A percentile compares a stretch with the other conserved stretches of the same genome.
phyloP scores from a whole-genome alignment of 1,139 yeast species.

The Lizanozyma gosingica region DNA sequence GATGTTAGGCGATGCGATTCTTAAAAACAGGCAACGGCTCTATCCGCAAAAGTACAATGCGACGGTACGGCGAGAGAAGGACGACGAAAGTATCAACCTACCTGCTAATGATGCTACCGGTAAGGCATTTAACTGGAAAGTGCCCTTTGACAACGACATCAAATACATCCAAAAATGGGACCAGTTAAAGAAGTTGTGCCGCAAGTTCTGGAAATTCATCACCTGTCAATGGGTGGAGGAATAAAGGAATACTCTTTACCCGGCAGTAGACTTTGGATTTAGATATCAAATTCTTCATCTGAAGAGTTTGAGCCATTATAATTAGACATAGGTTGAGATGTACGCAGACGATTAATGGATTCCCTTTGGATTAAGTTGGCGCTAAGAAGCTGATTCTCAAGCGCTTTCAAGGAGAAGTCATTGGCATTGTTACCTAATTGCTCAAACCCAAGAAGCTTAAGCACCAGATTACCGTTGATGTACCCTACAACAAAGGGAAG shows the following conservation, averaged over 20 bases:
- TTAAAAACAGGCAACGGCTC: constrained; percentile 4
- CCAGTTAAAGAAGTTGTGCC: background rate
- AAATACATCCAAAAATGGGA: background rate
- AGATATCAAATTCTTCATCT: constrained; percentile 13
- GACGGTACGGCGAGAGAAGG: constrained; percentile 1
- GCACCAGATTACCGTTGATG: constrained; percentile 46
- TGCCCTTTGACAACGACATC: background rate
- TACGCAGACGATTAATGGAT: constrained; percentile 20
- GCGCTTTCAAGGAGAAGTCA: constrained; percentile 23
- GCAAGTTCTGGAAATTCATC: background rate
- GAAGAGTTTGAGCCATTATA: constrained; percentile 9
- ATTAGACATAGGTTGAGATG: constrained; percentile 4
- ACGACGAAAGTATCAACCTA: background rate
- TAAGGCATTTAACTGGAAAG: background rate
- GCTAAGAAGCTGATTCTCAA: constrained; percentile 36
- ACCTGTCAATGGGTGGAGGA: background rate
- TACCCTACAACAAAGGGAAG: constrained; percentile 68
- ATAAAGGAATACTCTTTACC: too few species aligned
- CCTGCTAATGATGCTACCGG: background rate
- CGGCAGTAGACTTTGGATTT: background rate
- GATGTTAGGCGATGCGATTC: constrained; percentile 5
- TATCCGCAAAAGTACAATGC: background rate
- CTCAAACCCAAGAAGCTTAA: constrained; percentile 61
- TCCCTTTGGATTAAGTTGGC: constrained; percentile 23
- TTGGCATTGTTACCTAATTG: constrained; percentile 35